Base-by-base conservation (phyloP, 2,329 filamentous ascomycete genomes). In the Malbranchea zuffiana region DNA sequence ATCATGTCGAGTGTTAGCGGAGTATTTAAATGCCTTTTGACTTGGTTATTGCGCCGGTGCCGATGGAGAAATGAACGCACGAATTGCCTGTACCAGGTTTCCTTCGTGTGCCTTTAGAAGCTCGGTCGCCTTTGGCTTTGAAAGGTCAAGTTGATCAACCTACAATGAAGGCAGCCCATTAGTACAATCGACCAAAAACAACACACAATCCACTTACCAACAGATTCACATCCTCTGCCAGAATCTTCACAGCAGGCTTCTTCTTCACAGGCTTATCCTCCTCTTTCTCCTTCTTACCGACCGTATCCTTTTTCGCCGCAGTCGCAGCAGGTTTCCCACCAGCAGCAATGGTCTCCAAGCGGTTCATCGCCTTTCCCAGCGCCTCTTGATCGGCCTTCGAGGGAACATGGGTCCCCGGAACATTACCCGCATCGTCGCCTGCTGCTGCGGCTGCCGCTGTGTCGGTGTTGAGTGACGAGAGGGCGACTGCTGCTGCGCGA, bases 401-500 rank as follows among this genome's bases (percentile, higher is more conserved):
- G 1, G 59, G 54, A 10, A 50, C 51, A 32, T 57, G 52, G 1
- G 49, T 33, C n/a, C 49, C 44, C n/a, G 37, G 25, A 3, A 46
- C 35, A 5, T 23, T 35, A 11, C 47, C 40, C 7, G 42, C 41
- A 27, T 54, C 54, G 8, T 49, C 46, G 19, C 59, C 56, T 6
- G 60, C 54, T 17, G 51, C 47, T 5, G 50, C 54, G 35, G 62
- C 57, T 32, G 56, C 59, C 12, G 37, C 35, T n/a, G 34, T 41
- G 37, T 57, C 63, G 8, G 56, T 53, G 43, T 66, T 59, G 24
- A 69, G 59, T 23, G 65, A 56, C 41, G 62, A 65, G 33, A 69
- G 63, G 6, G 66, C 66, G 10, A 63, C 66, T 12, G 65, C 66
- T 7, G 66, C 64, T 51, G 66, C 67, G 48, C 66, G 66, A 50